Base-by-base conservation (phyloP, 2,329 filamentous ascomycete genomes). In the Trichophyton rubrum region DNA sequence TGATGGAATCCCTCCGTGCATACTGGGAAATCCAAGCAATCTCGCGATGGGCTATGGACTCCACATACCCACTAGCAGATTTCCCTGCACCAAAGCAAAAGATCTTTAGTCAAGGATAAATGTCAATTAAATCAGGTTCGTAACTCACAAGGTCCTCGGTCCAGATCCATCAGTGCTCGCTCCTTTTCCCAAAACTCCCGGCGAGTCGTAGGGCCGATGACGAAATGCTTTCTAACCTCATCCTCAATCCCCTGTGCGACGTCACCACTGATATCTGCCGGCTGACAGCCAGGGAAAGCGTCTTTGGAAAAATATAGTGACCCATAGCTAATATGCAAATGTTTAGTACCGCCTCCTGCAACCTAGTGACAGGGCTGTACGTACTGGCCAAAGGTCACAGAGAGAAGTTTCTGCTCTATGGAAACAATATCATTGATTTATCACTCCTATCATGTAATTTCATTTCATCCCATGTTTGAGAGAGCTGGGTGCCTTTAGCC, bases 141-240 rank as follows among this genome's bases (percentile, higher is more conserved):
- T 41, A 40, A 60, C 71, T 61, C 66, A 76, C 73, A 77, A 55
- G 73, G 74, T n/a, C 75, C 74, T 51, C 72, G 68, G 64, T 75
- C 70, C 59, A 74, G 68, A 33, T 63, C 40, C 67, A 74, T 72
- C 6, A 45, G 61, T 47, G 68, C 66, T 49, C 72, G 68, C 63
- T 74, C 67, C 60, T 68, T 68, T 5, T 66, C 66, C 74, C 71
- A 76, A 63, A 73, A 63, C n/a, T 58, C 53, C 15, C 11, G 20
- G 20, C 58, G 22, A 11, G 47, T 22, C 1, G 24, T 20, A 20
- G 60, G 60, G 4, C 62, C 60, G 13, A 64, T 64, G 8, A 61
- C 53, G n/a, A 61, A 64, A 0, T 57, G 60, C 27, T 24, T 38
- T 30, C 35, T 22, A 24, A 59, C 45, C 73, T 15, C 62, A 11